Percentiles rank a stretch among this genome's conserved stretches.
These are phyloP conservation scores for Dioscorea alata DNA, from an alignment of 106 monocot species.

Conservation along the genomic window DNA sequence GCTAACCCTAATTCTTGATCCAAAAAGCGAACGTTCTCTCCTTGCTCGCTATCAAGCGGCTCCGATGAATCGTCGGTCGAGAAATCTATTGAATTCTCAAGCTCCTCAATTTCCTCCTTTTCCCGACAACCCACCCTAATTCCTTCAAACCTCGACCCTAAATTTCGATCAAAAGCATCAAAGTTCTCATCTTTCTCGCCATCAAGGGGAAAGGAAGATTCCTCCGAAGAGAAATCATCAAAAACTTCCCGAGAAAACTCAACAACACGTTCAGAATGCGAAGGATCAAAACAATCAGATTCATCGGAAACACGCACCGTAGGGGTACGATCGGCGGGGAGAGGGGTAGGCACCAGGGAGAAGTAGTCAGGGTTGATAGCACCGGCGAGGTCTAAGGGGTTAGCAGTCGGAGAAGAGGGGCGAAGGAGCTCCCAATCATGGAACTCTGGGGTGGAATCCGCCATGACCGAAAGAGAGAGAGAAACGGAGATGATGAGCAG, in stretches of 20 bases:
- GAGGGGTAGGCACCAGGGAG: background rate
- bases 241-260: background rate
- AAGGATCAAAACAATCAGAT: slow-evolving; percentile 16
- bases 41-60: background rate
- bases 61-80: slow-evolving; percentile 4
- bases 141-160: too few species aligned
- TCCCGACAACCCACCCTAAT: too few species aligned
- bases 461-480: too few species aligned
- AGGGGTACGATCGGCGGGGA: background rate
- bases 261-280: too few species aligned
- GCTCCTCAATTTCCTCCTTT: too few species aligned
- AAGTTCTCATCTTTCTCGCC: too few species aligned
- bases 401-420: background rate
- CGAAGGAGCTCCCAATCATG: background rate
- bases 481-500: too few species aligned
- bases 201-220: background rate
- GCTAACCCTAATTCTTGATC: slow-evolving; percentile 1
- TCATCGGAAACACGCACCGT: too few species aligned
- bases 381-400: background rate
- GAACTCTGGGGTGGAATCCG: background rate
- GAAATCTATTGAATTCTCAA: too few species aligned
- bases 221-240: slow-evolving; percentile 8
- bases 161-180: too few species aligned
- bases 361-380: slow-evolving; percentile 2
- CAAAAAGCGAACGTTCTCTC: background rate